phyloP scores from a whole-genome alignment of 2,329 filamentous ascomycete species.

The Microcera coccophila region DNA sequence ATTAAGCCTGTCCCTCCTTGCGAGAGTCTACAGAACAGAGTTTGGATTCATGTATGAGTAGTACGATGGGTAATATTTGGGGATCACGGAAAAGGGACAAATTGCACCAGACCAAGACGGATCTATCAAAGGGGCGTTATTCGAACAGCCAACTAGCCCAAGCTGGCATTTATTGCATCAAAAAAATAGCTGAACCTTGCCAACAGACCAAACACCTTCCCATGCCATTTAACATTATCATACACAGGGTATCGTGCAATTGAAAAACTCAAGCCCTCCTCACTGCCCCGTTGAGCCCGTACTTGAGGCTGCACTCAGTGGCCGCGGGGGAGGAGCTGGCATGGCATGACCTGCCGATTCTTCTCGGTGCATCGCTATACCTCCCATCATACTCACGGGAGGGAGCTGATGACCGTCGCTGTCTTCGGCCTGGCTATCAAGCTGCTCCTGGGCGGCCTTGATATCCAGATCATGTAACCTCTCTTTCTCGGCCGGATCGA shows the following conservation, averaged over 20 bases:
- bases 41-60: background rate
- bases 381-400: slow-evolving; percentile 31
- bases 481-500: slow-evolving; percentile 58
- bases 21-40: no score
- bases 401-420: slow-evolving; percentile 30
- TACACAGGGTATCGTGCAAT: slow-evolving; percentile 28
- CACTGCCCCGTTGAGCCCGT: slow-evolving; percentile 41
- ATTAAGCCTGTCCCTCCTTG: no score
- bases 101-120: background rate
- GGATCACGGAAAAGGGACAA: background rate
- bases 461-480: slow-evolving; percentile 49
- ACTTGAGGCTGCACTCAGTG: slow-evolving; percentile 40
- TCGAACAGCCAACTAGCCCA: background rate
- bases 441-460: slow-evolving; percentile 40
- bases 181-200: no score
- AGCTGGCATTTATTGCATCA: no score
- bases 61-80: background rate
- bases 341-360: slow-evolving; percentile 26
- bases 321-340: slow-evolving; percentile 33
- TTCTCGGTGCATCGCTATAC: slow-evolving; percentile 39
- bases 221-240: slow-evolving; percentile 1
- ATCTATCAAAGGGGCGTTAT: background rate
- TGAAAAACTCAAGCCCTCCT: slow-evolving; percentile 17
- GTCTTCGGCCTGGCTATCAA: slow-evolving; percentile 33
- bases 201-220: slow-evolving; percentile 8